Evolutionary conservation across 2,329 filamentous ascomycete genomes (phyloP), one percentile per base, ranked within the genome.

Genomic region (Penicillium sclerotiorum): DNA sequence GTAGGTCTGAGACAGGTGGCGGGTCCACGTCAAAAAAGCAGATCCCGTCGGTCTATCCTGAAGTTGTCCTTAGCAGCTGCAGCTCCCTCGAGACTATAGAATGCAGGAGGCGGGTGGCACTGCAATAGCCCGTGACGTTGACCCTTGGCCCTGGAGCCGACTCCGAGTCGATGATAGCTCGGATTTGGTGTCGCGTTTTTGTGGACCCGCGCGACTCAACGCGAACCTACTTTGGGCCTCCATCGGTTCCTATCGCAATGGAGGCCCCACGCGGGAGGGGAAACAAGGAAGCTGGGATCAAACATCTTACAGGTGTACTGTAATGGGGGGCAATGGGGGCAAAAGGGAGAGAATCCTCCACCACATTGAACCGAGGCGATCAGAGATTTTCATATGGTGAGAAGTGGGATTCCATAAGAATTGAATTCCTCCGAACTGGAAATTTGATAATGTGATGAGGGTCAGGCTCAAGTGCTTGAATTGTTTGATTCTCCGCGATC

Each of bases 231-330:
- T 20, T 47, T 37, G 35, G 42, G 30, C 38, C 35, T 38, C 33
- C 28, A 49, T 44, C 41, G 45, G 45, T 46, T 54, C 18, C 39
- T 22, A 51, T 55, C 49, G 42, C 38, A 47, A 55, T 49, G 17
- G 40, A 32, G 25, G 59, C 56, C 58, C 59, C 58, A 62, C 58
- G 58, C 56, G 58, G 52, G 52, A 53, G 36, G 41, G 32, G n/a
- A 50, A 45, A 53, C 18, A 50, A 52, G 55, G 35, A 44, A 36
- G 27, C n/a, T n/a, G n/a, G n/a, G n/a, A n/a, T n/a, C n/a, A n/a
- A n/a, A n/a, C n/a, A n/a, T n/a, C n/a, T n/a, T n/a, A n/a, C n/a
- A n/a, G n/a, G n/a, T n/a, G n/a, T n/a, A n/a, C n/a, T n/a, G n/a
- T n/a, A n/a, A n/a, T n/a, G n/a, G n/a, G n/a, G n/a, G n/a, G n/a